Percentiles rank a stretch among this genome's conserved stretches.
These are phyloP conservation scores for Trichophyton schoenleinii DNA, from an alignment of 2,329 filamentous ascomycete species.

Conservation along the genomic window DNA sequence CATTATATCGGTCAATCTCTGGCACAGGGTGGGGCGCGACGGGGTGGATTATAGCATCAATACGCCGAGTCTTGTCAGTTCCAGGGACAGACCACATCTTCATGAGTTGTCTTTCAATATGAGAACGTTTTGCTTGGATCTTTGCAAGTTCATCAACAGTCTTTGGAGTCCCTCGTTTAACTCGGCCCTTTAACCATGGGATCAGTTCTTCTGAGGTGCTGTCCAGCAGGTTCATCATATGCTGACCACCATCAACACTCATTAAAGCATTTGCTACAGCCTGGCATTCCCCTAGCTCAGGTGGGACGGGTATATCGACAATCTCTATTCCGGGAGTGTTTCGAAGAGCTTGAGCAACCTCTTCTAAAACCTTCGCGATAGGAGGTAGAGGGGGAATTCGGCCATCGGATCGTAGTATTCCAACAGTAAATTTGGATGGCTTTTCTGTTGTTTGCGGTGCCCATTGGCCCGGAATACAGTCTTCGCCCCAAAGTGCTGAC, in stretches of 20 bases:
- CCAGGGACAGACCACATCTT: slow-evolving; percentile 40
- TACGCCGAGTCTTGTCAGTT: slow-evolving; percentile 24
- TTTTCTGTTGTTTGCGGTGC: slow-evolving; percentile 17
- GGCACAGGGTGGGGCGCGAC: slow-evolving; percentile 53
- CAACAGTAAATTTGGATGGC: slow-evolving; percentile 29
- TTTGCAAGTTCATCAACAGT: slow-evolving; percentile 38
- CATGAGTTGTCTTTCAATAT: slow-evolving; percentile 44
- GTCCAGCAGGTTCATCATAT: slow-evolving; percentile 46
- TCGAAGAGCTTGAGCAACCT: slow-evolving; percentile 26
- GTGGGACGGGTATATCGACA: slow-evolving; percentile 44
- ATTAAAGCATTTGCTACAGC: slow-evolving; percentile 47
- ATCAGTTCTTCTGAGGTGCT: slow-evolving; percentile 45
- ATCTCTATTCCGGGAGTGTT: slow-evolving; percentile 39
- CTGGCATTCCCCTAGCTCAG: slow-evolving; percentile 43
- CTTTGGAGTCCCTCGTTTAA: slow-evolving; percentile 38
- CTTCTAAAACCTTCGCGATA: slow-evolving; percentile 27
- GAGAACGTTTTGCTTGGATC: slow-evolving; percentile 41
- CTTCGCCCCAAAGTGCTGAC: slow-evolving; percentile 41
- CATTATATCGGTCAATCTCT: slow-evolving; percentile 50
- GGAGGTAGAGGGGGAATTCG: slow-evolving; percentile 30
- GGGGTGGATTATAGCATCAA: slow-evolving; percentile 53
- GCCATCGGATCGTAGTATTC: slow-evolving; percentile 31
- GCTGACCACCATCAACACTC: slow-evolving; percentile 44
- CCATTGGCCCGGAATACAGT: slow-evolving; percentile 34
- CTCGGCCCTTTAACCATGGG: slow-evolving; percentile 45